Conservation (phyloP, 192 early-diverging fungal species). For the Oehlia diaphana region DNA sequence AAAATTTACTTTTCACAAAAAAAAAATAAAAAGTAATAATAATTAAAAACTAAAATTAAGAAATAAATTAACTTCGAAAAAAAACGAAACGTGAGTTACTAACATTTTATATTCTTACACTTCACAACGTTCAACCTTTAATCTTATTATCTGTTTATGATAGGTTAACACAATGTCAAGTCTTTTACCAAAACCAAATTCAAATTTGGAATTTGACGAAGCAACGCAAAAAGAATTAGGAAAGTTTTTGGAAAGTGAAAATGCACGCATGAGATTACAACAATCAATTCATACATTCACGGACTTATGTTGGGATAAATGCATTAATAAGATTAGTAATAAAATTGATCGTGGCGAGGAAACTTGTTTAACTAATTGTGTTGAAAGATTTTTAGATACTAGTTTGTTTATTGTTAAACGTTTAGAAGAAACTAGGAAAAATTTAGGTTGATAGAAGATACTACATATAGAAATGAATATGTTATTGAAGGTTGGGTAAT, state of each 20-base stretch:
- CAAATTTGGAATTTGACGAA: constrained; percentile 46
- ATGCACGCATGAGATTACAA: constrained; percentile 59
- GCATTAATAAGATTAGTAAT: constrained; percentile 57
- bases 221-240: constrained; percentile 55
- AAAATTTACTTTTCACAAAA: no score
- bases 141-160: background rate
- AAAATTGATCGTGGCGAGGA: constrained; percentile 55
- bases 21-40: no score
- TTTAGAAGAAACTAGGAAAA: constrained; percentile 39
- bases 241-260: constrained; percentile 60
- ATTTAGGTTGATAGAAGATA: background rate
- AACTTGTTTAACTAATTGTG: constrained; percentile 58
- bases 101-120: no score
- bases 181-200: background rate
- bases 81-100: no score
- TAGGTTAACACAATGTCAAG: background rate
- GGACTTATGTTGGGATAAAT: constrained; percentile 70
- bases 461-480: background rate
- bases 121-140: no score
- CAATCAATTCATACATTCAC: constrained; percentile 61
- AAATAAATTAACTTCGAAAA: no score
- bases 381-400: constrained; percentile 62
- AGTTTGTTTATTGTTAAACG: constrained; percentile 55
- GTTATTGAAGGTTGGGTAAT: background rate
- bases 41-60: no score